Evolutionary conservation across 768 basidiomycete genomes (phyloP).

Genomic region (Auricularia auricula-judae): DNA sequence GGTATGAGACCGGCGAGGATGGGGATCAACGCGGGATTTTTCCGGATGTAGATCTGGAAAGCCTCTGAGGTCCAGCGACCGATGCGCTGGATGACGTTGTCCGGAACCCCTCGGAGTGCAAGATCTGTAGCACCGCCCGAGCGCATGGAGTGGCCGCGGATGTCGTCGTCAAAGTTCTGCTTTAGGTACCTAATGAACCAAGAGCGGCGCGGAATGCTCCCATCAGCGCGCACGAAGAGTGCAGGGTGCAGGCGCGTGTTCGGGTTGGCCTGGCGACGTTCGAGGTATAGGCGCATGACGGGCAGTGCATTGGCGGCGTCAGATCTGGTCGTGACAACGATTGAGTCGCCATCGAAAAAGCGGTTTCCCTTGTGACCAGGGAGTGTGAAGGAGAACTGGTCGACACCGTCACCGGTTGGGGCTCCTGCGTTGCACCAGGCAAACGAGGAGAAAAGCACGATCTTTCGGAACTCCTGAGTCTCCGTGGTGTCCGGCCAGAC

Average conservation of each 20-base stretch:
- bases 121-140: conserved; percentile 4
- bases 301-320: neutral
- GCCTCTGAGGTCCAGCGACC: conserved; percentile 3
- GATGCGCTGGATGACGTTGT: conserved; percentile 3
- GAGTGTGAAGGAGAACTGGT: conserved; percentile 14
- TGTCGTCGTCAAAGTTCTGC: neutral
- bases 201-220: neutral
- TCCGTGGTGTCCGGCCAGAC: conserved; percentile 6
- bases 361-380: conserved; percentile 29
- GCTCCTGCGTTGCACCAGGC: neutral
- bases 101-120: conserved; percentile 3
- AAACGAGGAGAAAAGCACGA: conserved; percentile 3
- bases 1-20: neutral
- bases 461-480: conserved; percentile 11
- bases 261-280: neutral
- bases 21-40: neutral
- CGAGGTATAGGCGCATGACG: neutral
- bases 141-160: neutral
- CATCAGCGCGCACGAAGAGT: conserved; percentile 1
- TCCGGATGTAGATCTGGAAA: conserved; percentile 3
- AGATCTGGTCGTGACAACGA: neutral
- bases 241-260: conserved; percentile 2
- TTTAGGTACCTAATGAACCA: conserved; percentile 1
- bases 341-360: neutral
- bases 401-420: fast-evolving